phyloP scores from a whole-genome alignment of 1,284 basidiomycete genomes.

The Rhodotorula sp. region DNA sequence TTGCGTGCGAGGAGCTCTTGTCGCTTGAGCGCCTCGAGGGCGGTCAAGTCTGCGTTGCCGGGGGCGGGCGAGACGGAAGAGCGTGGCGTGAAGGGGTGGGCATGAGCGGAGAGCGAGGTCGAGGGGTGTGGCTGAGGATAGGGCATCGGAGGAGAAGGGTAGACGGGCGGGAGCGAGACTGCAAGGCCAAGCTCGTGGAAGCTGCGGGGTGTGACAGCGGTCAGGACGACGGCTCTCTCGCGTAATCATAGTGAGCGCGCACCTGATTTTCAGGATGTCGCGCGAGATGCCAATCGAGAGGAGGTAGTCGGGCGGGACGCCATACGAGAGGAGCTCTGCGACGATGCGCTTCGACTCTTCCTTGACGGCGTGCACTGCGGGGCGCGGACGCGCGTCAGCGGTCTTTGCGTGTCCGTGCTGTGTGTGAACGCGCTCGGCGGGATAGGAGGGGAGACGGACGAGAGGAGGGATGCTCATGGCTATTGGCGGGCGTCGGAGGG shows the following conservation, averaged over 20 bases:
- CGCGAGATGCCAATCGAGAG: conserved; percentile 32
- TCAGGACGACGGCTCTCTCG: background rate
- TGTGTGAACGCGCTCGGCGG: too few relatives aligned
- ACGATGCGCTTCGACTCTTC: conserved; percentile 34
- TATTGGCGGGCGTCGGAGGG: too few relatives aligned
- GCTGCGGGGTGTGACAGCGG: background rate
- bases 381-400: background rate
- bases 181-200: conserved; percentile 29
- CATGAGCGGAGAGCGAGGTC: background rate
- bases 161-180: conserved; percentile 3
- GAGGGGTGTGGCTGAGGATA: background rate
- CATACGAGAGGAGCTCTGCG: conserved; percentile 29
- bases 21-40: conserved; percentile 31
- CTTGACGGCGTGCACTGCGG: conserved; percentile 13
- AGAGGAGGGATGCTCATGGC: too few relatives aligned
- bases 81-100: background rate
- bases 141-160: background rate
- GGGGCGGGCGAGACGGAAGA: background rate
- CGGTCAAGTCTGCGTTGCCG: conserved; percentile 5
- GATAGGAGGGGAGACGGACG: too few relatives aligned
- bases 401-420: background rate
- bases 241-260: background rate
- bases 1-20: conserved; percentile 34
- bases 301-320: conserved; percentile 34
- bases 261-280: conserved; percentile 21